Base-by-base conservation (phyloP, 208 protist genomes). In the Leptomonas pyrrhocoris region DNA sequence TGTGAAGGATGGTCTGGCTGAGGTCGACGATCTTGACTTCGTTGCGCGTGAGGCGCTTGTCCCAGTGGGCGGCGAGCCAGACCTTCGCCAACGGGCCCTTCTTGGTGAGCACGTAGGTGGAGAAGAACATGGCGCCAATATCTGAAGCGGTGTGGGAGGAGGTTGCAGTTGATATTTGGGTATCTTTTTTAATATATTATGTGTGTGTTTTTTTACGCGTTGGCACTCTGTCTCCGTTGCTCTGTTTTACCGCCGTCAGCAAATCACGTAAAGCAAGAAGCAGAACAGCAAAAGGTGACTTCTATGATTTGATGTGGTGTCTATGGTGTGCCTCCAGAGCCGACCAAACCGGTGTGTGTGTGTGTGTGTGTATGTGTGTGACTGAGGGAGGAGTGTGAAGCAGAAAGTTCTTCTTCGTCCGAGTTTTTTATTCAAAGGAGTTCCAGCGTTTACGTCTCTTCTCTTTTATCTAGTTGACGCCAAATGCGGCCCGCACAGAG, bases 51-150 rank as follows among this genome's bases (percentile, higher is more conserved):
- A 99, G 80, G 45, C 97, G 97, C 48, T 86, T 85, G 69, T 98
- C 96, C 96, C 96, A 98, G 83, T 99, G 97, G 1, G 97, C 97
- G 0, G 97, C 98, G 23, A 99, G 91, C 98, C 98, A 99, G 19
- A 99, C 86, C 81, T 97, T 98, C 23, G 93, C 97, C 28, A 99
- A 82, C 0, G 95, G 90, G n/a, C 97, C 96, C 63, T 97, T 95
- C 75, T 98, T 98, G 18, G 96, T 95, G 36, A 99, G 83, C 15
- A 99, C 95, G 69, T 98, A 96, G 25, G 98, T 95, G 28, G 94
- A 97, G 86, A 98, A 99, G 81, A 99, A 99, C 98, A 99, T 99
- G 23, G 28, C 23, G 43, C 43, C 3, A 9, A 9, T 38, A 9
- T 12, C 34, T 38, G 34, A 38, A 9, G 34, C 9, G 34, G 7